These are phyloP conservation scores for Gryganskiella cystojenkinii DNA, from an alignment of 192 early-diverging fungal species.

Conservation along the genomic window DNA sequence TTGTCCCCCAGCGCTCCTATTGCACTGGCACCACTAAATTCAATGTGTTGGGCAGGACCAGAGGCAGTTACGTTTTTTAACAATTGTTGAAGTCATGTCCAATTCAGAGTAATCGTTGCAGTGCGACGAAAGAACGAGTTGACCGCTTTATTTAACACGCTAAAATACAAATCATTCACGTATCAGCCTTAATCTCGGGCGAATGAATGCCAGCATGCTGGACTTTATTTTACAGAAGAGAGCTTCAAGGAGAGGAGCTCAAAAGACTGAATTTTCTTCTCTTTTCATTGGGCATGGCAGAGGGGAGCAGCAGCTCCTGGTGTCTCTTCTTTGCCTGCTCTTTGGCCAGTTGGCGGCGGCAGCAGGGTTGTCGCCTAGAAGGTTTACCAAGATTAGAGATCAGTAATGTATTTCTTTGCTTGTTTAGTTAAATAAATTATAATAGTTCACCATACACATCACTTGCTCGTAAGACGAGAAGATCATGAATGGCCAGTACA, in stretches of 20 bases:
- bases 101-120: neutral
- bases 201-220: slow-evolving; percentile 4
- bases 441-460: slow-evolving; percentile 13
- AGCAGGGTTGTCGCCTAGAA: slow-evolving; percentile 30
- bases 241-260: slow-evolving; percentile 28
- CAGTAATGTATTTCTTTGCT: slow-evolving; percentile 11
- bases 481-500: slow-evolving; percentile 23
- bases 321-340: slow-evolving; percentile 16
- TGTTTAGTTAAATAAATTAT: slow-evolving; percentile 3
- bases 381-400: slow-evolving; percentile 22
- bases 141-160: neutral
- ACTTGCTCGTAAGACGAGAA: slow-evolving; percentile 28
- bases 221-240: slow-evolving; percentile 11
- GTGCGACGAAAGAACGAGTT: neutral
- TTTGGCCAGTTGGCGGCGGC: slow-evolving; percentile 26
- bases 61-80: neutral
- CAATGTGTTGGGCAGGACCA: too few species aligned
- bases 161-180: neutral
- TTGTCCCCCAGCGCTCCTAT: too few species aligned
- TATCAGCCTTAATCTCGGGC: too few species aligned
- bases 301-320: slow-evolving; percentile 33
- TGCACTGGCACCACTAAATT: too few species aligned
- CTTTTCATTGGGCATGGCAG: slow-evolving; percentile 25
- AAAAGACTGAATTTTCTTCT: slow-evolving; percentile 29
- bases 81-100: neutral